Evolutionary conservation across 345 rosid genomes (phyloP), one percentile per base, ranked within the genome.

Genomic region (Lagerstroemia speciosa): DNA sequence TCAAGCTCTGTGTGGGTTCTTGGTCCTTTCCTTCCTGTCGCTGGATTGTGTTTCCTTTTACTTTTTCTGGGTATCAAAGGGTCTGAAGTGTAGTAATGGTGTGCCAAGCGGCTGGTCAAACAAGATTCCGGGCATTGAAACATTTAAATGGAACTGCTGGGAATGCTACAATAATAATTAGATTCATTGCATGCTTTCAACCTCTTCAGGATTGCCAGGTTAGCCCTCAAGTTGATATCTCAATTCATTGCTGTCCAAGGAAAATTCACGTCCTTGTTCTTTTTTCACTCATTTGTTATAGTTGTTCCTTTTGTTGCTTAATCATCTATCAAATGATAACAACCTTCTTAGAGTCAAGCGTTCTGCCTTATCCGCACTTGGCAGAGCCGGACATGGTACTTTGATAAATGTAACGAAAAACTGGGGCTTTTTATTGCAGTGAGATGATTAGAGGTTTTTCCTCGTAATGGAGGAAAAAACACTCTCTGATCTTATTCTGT

Each of bases 191-290:
- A 77, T 94, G 99, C 85, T 94, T 88, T 85, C 94, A 86, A 80
- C 98, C 92, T 17, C 85, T 94, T 85, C 88, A 89, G 78, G 90
- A 89, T 86, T 94, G 98, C 77, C 99, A 94, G 96, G 99, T 93
- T 77, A 71, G 91, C 77, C 66, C 36, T 65, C 40, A 70, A 11
- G 33, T 36, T 24, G 29, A n/a, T 53, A 19, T 6, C 3, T n/a
- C 24, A 6, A 8, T 53, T 53, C 60, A 53, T 29, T 8, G 11
- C 5, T 53, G 60, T n/a, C 60, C 6, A 53, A n/a, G 29, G 60
- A 53, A 24, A 53, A 53, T 53, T 53, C 30, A 53, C n/a, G 10
- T 53, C 30, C 7, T n/a, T n/a, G 10, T 24, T 7, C 11, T 14
- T 1, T 53, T n/a, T 22, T 24, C 24, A 2, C 6, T 11, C 6